These are phyloP conservation scores for Solanum lycopersicoides DNA, from an alignment of 257 asterid species.

Conservation along the genomic window DNA sequence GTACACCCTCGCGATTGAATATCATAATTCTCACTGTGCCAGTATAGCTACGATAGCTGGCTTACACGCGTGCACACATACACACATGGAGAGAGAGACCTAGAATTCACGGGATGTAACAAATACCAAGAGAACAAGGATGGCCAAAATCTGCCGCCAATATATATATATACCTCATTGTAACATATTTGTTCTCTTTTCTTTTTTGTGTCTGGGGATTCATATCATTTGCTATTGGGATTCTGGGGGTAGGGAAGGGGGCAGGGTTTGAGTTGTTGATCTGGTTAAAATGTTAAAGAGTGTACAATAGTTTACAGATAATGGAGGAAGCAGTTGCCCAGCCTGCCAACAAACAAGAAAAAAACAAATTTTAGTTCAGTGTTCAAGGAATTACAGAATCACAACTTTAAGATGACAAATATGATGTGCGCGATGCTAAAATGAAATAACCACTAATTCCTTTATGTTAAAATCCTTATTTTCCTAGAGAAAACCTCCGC, in stretches of 20 bases:
- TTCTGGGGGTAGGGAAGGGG: neutral
- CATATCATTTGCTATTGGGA: neutral
- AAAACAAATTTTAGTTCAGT: neutral
- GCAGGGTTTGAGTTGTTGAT: neutral
- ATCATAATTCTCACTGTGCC: neutral
- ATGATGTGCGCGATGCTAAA: neutral
- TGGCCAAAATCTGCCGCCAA: neutral
- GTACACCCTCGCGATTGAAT: neutral
- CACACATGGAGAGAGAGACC: neutral
- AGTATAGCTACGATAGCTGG: neutral
- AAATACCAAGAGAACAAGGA: neutral
- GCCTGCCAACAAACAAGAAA: neutral
- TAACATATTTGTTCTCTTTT: neutral
- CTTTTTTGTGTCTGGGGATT: neutral
- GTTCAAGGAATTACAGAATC: neutral
- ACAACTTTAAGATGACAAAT: neutral
- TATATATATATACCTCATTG: neutral
- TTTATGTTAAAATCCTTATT: neutral
- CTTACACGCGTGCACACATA: neutral
- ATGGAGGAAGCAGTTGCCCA: neutral
- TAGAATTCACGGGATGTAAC: neutral
- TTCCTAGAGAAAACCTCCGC: neutral
- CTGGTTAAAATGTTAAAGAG: neutral
- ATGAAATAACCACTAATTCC: neutral
- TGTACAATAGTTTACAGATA: neutral